Percentiles rank a stretch among this genome's conserved stretches.
phyloP scores from a whole-genome alignment of 2,329 filamentous ascomycete species.

The Fusarium xyrophilum region DNA sequence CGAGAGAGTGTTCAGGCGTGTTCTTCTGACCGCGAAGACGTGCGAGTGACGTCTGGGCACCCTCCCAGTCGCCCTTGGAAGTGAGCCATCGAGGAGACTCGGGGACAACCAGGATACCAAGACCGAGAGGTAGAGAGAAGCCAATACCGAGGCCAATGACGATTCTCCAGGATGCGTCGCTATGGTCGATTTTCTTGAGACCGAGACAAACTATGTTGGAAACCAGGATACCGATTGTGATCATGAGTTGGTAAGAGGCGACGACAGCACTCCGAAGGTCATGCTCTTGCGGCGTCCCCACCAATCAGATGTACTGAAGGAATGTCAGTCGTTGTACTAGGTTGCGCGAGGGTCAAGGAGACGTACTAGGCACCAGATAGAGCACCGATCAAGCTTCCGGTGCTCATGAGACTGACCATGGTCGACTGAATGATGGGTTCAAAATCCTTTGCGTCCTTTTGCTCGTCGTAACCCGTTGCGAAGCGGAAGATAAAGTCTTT shows the following conservation, averaged over 20 bases:
- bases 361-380: conserved; percentile 57
- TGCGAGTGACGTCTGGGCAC: conserved; percentile 58
- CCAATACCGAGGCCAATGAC: conserved; percentile 64
- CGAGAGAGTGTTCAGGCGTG: conserved; percentile 39
- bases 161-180: conserved; percentile 64
- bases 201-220: conserved; percentile 63
- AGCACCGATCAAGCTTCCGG: conserved; percentile 63
- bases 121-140: conserved; percentile 59
- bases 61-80: conserved; percentile 54
- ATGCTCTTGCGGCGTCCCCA: conserved; percentile 64
- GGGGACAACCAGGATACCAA: conserved; percentile 61
- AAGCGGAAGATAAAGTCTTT: conserved; percentile 64
- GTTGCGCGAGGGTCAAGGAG: not conserved
- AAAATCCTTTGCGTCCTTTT: conserved; percentile 48
- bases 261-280: conserved; percentile 63
- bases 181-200: conserved; percentile 52
- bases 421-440: conserved; percentile 55
- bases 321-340: conserved; percentile 3
- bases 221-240: conserved; percentile 72
- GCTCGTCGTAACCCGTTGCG: conserved; percentile 51
- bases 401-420: conserved; percentile 63
- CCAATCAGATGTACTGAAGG: conserved; percentile 59
- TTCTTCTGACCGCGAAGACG: conserved; percentile 55
- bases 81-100: conserved; percentile 66
- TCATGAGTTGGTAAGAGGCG: conserved; percentile 76